phyloP scores from a whole-genome alignment of 176 grass and related monocot genomes.

The Chloris gayana region DNA sequence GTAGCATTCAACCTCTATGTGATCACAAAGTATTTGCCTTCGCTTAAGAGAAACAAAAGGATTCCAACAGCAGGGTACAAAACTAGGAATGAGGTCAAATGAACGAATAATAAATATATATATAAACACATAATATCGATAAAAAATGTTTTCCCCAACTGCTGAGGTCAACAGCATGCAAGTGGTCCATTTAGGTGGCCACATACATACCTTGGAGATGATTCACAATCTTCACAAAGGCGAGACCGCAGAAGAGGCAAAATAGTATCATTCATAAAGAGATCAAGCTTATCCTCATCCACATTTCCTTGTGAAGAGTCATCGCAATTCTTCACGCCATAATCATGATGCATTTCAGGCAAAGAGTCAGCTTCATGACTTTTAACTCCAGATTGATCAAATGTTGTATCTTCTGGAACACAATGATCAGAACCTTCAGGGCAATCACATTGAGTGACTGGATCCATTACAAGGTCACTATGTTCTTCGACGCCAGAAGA shows the following conservation, averaged over 20 bases:
- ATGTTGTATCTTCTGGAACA: conserved; percentile 36
- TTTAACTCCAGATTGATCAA: conserved; percentile 36
- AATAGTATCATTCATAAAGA: conserved; percentile 59
- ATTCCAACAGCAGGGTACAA: background rate
- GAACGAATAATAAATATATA: conserved; percentile 17
- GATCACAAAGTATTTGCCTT: background rate
- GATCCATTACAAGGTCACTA: conserved; percentile 26
- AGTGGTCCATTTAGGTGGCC: conserved; percentile 7
- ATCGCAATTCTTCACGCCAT: conserved; percentile 11
- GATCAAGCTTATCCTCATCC: conserved; percentile 50
- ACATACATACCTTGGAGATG: conserved; percentile 71
- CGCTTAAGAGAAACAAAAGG: background rate
- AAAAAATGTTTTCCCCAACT: background rate
- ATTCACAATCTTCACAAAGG: conserved; percentile 76
- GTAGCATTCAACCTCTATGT: background rate
- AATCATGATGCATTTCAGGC: conserved; percentile 13
- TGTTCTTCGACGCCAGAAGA: conserved; percentile 38
- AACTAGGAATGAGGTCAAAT: conserved; percentile 15
- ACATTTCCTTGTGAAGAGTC: conserved; percentile 42
- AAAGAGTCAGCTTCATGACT: conserved; percentile 20
- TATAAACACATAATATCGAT: background rate
- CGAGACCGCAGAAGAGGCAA: conserved; percentile 72
- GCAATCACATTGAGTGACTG: conserved; percentile 14
- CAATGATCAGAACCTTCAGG: conserved; percentile 32
- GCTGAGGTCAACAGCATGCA: background rate